These are phyloP conservation scores for Mycena galericulata DNA, from an alignment of 768 basidiomycete genomes.

Conservation along the genomic window DNA sequence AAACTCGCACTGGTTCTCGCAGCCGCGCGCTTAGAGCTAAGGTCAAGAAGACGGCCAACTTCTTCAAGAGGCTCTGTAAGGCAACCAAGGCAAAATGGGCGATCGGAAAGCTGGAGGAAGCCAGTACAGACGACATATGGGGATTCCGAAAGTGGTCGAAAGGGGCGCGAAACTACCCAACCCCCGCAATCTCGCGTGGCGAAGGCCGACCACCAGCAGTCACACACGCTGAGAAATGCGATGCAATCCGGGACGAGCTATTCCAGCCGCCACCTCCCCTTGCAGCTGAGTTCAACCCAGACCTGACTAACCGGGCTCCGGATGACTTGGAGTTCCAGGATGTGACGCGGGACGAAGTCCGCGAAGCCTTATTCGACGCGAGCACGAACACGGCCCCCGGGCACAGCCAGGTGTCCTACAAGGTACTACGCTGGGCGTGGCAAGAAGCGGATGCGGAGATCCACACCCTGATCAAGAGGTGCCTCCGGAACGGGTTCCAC, in stretches of 20 bases:
- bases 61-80: slow-evolving; percentile 36
- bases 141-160: slow-evolving; percentile 41
- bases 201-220: slow-evolving; percentile 27
- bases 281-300: neutral
- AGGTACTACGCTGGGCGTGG: slow-evolving; percentile 43
- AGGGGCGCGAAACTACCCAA: slow-evolving; percentile 40
- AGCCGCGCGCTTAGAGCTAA: slow-evolving; percentile 14
- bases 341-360: slow-evolving; percentile 35
- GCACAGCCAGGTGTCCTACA: slow-evolving; percentile 38
- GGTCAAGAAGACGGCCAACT: slow-evolving; percentile 28
- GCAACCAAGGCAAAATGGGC: slow-evolving; percentile 39
- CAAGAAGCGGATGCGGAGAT: neutral
- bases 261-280: slow-evolving; percentile 38
- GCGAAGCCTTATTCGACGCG: slow-evolving; percentile 33
- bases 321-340: slow-evolving; percentile 35
- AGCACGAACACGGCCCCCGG: slow-evolving; percentile 41
- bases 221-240: slow-evolving; percentile 38
- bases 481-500: slow-evolving; percentile 41
- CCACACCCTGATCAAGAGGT: slow-evolving; percentile 31
- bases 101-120: slow-evolving; percentile 21
- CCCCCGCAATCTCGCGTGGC: slow-evolving; percentile 36
- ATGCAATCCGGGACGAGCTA: slow-evolving; percentile 34
- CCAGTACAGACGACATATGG: slow-evolving; percentile 38
- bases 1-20: neutral
- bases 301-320: slow-evolving; percentile 2